Conservation (phyloP, 73 alveolate species). For the Paramecium tetraurelia region DNA sequence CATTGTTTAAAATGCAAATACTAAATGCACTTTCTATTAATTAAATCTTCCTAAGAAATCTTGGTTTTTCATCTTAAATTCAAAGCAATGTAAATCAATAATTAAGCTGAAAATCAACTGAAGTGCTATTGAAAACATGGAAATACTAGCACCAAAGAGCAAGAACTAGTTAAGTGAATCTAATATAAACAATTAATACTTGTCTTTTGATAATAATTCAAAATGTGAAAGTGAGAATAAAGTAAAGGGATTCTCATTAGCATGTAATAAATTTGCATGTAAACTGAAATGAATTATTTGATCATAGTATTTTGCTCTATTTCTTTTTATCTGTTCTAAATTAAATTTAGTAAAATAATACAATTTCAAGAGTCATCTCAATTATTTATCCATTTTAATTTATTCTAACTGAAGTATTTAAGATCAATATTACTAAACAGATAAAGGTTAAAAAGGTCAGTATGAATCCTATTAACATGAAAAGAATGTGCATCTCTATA, state of each 20-base stretch:
- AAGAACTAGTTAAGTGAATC: not conserved
- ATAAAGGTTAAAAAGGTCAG: not conserved
- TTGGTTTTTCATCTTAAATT: not conserved
- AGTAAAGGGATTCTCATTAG: not conserved
- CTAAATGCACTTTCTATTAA: not conserved
- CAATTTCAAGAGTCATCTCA: not conserved
- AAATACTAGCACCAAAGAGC: not conserved
- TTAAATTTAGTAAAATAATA: not conserved
- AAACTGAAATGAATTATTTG: not conserved
- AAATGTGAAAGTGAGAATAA: not conserved
- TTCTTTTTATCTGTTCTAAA: not conserved
- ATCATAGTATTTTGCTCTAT: not conserved
- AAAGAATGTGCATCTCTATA: not conserved
- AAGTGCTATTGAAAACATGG: not conserved
- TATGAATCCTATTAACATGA: not conserved
- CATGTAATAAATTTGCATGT: slow-evolving; percentile 1
- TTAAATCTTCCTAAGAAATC: not conserved
- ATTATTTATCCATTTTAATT: not conserved
- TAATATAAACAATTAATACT: not conserved
- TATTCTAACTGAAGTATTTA: not conserved
- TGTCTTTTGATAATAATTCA: not conserved
- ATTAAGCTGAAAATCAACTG: not conserved
- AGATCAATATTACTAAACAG: not conserved
- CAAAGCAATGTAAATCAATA: not conserved
- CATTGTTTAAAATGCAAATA: not conserved